Evolutionary conservation across 306 rosid species (phyloP), one percentile per base, ranked within the genome.

Genomic region (Potentilla sterilis): DNA sequence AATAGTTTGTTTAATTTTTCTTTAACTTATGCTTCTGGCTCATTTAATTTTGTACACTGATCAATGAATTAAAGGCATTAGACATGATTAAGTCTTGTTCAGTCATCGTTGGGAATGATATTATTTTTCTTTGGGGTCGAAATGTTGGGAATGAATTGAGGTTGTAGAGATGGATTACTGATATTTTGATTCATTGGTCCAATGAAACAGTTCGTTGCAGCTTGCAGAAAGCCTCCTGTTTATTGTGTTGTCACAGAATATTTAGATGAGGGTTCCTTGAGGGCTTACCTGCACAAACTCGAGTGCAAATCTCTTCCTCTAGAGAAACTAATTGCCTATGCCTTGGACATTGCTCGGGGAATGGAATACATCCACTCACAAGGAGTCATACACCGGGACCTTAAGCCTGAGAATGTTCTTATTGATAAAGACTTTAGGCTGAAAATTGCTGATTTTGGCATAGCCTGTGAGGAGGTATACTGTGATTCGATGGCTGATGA

Each of bases 381-480:
- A 75, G 96, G 96, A 63, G 77, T 96, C 69, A 90, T 90, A 68
- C 99, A 96, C 79, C 86, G 99, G 38, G 99, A 96, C 78, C 92
- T 96, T 41, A 96, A 96, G 78, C 99, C 99, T 0, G 99, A 92
- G 81, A 96, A 96, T 81, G 76, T 96, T 73, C 92, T 96, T 44
- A 88, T 96, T 28, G 83, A 75, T 67, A 79, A 75, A 78, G 88
- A 89, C 38, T 80, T 69, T 54, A 89, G 61, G 84, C 86, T 96
- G 77, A 96, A 90, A 86, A 79, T 96, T 76, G 99, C 97, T 43
- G 99, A 96, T 88, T 96, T 92, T 70, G 99, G 99, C 62, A 92
- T 88, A 72, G 99, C 96, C 14, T 96, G 98, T 24, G 92, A 91
- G 77, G 96, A 92, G 84, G 89, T 85, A 14, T 79, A 63, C 37